A percentile compares a stretch with the other conserved stretches of the same genome.
phyloP scores from a whole-genome alignment of 108 stramenopile species.

The Stephanodiscus minutulus region DNA sequence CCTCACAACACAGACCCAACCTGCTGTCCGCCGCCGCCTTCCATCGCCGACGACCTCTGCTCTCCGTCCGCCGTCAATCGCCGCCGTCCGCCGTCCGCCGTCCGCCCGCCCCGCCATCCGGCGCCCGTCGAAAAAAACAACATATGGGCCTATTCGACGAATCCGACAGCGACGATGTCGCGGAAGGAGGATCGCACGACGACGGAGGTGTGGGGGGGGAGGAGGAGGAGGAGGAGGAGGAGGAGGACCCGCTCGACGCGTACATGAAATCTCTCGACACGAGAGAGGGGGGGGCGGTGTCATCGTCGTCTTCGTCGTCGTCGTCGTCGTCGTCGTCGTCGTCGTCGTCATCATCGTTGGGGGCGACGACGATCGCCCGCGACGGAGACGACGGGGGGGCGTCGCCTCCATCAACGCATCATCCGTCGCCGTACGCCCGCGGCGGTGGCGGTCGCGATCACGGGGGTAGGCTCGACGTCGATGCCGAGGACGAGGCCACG shows the following conservation, averaged over 20 bases:
- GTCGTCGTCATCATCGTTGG: neutral
- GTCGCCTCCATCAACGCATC: too few species aligned
- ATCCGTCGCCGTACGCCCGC: too few species aligned
- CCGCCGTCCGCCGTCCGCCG: too few species aligned
- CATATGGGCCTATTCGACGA: slow-evolving; percentile 29
- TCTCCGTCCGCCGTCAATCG: too few species aligned
- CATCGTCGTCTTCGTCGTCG: neutral
- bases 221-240: slow-evolving; percentile 42
- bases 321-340: neutral
- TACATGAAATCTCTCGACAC: slow-evolving; percentile 73
- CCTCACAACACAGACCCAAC: too few species aligned
- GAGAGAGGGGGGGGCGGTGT: neutral
- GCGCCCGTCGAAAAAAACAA: neutral
- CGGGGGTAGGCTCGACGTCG: slow-evolving; percentile 67
- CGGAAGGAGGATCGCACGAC: neutral
- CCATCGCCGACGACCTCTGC: too few species aligned
- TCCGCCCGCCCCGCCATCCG: too few species aligned
- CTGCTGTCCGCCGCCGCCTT: too few species aligned
- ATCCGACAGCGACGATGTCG: slow-evolving; percentile 16
- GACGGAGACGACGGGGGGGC: too few species aligned
- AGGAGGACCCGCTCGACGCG: slow-evolving; percentile 83
- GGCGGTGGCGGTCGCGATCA: too few species aligned
- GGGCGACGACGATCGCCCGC: too few species aligned
- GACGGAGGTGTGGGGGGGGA: neutral
- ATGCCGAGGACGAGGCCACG: slow-evolving; percentile 87